Conservation (phyloP, 345 rosid genomes). For the Laguncularia racemosa region DNA sequence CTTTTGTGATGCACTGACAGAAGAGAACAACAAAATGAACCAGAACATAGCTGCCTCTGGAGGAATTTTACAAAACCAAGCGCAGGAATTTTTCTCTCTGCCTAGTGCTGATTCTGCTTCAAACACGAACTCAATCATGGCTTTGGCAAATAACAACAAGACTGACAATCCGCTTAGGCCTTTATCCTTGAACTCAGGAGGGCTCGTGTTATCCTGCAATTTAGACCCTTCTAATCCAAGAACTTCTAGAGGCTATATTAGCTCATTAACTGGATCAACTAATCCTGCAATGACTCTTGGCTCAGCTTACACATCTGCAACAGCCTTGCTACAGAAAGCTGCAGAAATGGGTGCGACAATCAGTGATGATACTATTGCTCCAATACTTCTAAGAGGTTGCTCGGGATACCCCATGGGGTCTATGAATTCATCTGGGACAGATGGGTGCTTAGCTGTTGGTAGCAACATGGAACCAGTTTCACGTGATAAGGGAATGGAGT, state of each 20-base stretch:
- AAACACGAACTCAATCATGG: conserved; percentile 22
- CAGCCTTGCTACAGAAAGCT: conserved; percentile 52
- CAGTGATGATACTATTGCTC: conserved; percentile 38
- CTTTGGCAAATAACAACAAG: conserved; percentile 20
- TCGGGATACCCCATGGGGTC: conserved; percentile 25
- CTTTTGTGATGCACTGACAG: conserved; percentile 52
- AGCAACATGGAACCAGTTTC: background rate
- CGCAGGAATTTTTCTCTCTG: conserved; percentile 23
- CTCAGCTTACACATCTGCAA: conserved; percentile 38
- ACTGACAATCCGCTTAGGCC: conserved; percentile 20
- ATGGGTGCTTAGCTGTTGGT: background rate
- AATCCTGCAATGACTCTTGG: conserved; percentile 16
- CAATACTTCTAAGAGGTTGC: conserved; percentile 43
- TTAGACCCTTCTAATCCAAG: conserved; percentile 26
- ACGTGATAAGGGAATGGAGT: conserved; percentile 3
- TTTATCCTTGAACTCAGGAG: conserved; percentile 26
- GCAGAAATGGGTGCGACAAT: conserved; percentile 53
- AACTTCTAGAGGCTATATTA: conserved; percentile 7
- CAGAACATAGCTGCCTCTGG: conserved; percentile 18
- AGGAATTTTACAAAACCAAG: conserved; percentile 25
- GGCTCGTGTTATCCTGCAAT: conserved; percentile 18
- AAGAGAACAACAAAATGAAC: conserved; percentile 33
- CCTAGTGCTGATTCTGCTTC: conserved; percentile 26
- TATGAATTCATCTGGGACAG: conserved; percentile 21
- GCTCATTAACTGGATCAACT: conserved; percentile 15